phyloP scores from a whole-genome alignment of 768 basidiomycete species.

The Amanita pseudoporphyria region DNA sequence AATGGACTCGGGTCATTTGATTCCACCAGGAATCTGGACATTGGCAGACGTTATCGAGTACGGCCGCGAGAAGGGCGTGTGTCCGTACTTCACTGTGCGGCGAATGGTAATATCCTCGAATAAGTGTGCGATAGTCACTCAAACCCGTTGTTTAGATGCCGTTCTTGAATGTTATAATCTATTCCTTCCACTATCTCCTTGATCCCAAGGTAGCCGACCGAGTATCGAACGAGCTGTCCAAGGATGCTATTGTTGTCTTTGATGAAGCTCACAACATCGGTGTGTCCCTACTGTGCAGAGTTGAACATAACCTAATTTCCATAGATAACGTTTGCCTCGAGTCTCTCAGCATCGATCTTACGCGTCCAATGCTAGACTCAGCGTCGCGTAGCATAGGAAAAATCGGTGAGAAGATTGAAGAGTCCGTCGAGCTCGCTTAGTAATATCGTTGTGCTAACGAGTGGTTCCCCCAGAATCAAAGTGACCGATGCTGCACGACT shows the following conservation, averaged over 20 bases:
- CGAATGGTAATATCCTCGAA: conserved; percentile 59
- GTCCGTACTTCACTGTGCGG: conserved; percentile 94
- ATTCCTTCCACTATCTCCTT: conserved; percentile 97
- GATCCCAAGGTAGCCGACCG: conserved; percentile 99
- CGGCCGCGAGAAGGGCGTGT: conserved; percentile 76
- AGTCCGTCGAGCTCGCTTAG: conserved; percentile 42
- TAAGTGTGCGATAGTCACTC: conserved; percentile 1
- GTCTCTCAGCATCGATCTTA: conserved; percentile 93
- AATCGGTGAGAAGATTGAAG: conserved; percentile 88
- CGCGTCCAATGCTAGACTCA: conserved; percentile 94
- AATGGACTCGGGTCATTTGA: conserved; percentile 68
- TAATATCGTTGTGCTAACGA: conserved; percentile 1
- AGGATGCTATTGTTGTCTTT: conserved; percentile 97
- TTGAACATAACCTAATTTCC: conserved; percentile 12
- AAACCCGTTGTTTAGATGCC: conserved; percentile 58
- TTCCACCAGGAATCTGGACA: conserved; percentile 88
- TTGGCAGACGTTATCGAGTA: conserved; percentile 87
- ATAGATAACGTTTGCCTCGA: conserved; percentile 99
- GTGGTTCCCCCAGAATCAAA: conserved; percentile 63
- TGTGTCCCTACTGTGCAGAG: conserved; percentile 21
- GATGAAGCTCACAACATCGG: conserved; percentile 99
- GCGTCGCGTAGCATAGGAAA: conserved; percentile 81
- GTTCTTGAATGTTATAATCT: conserved; percentile 93
- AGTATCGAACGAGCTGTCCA: conserved; percentile 95
- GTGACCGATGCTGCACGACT: conserved; percentile 86